Evolutionary conservation across 2,329 filamentous ascomycete species (phyloP).

Genomic region (Neoscytalidium dimidiatum): DNA sequence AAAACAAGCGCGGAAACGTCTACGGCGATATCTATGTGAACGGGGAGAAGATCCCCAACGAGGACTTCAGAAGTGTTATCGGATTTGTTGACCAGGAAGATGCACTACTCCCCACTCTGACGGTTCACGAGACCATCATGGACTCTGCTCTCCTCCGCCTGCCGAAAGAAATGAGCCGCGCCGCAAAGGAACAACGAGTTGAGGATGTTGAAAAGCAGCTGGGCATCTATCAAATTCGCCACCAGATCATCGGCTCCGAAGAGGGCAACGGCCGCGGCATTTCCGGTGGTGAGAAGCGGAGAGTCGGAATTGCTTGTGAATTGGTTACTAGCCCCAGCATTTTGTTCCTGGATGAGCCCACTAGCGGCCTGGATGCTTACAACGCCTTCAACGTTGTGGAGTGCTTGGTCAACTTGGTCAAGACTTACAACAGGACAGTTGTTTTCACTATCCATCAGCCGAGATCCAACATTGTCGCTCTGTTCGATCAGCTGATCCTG

Average conservation of each 20-base stretch:
- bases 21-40: slow-evolving; percentile 88
- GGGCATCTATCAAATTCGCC: slow-evolving; percentile 89
- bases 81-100: slow-evolving; percentile 99
- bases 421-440: slow-evolving; percentile 94
- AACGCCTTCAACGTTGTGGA: slow-evolving; percentile 99
- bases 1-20: slow-evolving; percentile 86
- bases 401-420: slow-evolving; percentile 89
- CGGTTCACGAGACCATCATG: slow-evolving; percentile 95
- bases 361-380: slow-evolving; percentile 91
- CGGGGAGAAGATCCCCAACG: slow-evolving; percentile 81
- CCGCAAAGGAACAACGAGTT: slow-evolving; percentile 87
- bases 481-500: slow-evolving; percentile 92
- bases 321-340: slow-evolving; percentile 97
- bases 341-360: slow-evolving; percentile 94
- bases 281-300: slow-evolving; percentile 92
- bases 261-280: slow-evolving; percentile 93
- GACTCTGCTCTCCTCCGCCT: slow-evolving; percentile 89
- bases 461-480: slow-evolving; percentile 93
- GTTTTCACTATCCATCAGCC: slow-evolving; percentile 99
- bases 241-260: slow-evolving; percentile 94
- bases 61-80: slow-evolving; percentile 86
- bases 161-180: slow-evolving; percentile 85
- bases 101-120: slow-evolving; percentile 92
- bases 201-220: slow-evolving; percentile 94
- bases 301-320: slow-evolving; percentile 96